These are phyloP conservation scores for Grigorovia transvaalensis DNA, from an alignment of 805 yeast species.

Conservation along the genomic window DNA sequence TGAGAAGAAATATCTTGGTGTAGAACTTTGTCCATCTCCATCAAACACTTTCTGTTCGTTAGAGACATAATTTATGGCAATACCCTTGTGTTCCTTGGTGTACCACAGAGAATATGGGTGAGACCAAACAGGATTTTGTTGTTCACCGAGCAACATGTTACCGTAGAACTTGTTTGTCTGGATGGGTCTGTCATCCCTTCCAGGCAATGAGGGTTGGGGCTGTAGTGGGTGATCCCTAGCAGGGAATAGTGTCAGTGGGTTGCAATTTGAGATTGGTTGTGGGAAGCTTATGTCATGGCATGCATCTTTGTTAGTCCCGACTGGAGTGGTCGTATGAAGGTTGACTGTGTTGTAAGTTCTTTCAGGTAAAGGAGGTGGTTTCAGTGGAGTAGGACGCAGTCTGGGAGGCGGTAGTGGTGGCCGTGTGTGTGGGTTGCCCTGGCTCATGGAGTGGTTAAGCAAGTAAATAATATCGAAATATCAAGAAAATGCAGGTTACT, in stretches of 20 bases:
- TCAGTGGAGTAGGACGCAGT: background rate
- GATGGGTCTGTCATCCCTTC: conserved; percentile 37
- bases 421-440: too few relatives aligned
- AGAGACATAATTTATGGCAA: conserved; percentile 57
- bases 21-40: conserved; percentile 61
- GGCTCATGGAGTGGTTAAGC: too few relatives aligned
- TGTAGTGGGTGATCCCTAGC: conserved; percentile 30
- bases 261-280: background rate
- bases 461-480: too few relatives aligned
- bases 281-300: background rate
- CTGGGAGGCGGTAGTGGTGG: background rate
- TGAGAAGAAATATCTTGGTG: conserved; percentile 52
- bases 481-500: too few relatives aligned
- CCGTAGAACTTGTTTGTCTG: conserved; percentile 75
- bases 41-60: conserved; percentile 58
- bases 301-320: background rate
- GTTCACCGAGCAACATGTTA: conserved; percentile 56
- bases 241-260: background rate
- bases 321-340: background rate
- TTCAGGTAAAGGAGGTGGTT: background rate
- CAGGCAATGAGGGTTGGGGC: conserved; percentile 26
- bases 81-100: conserved; percentile 39
- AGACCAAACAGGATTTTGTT: conserved; percentile 65
- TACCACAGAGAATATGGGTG: conserved; percentile 75
- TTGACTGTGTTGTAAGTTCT: background rate